phyloP scores from a whole-genome alignment of 257 asterid species.

The Avicennia marina region DNA sequence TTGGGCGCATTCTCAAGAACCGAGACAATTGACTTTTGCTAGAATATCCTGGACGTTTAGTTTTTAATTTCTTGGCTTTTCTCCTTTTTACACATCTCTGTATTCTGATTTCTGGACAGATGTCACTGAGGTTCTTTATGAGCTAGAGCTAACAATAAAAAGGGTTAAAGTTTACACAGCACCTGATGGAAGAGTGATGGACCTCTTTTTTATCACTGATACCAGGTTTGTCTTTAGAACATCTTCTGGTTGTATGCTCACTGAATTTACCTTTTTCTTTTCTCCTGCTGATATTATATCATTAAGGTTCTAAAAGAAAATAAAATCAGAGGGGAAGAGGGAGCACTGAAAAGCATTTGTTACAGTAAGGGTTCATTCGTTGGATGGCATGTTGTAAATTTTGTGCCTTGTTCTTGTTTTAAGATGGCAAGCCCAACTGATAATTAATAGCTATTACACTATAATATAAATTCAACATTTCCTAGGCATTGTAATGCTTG shows the following conservation, averaged over 20 bases:
- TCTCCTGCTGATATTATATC: not conserved
- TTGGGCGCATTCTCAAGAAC: not conserved
- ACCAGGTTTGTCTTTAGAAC: constrained; percentile 37
- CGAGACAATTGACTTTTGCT: not conserved
- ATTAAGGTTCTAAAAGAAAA: not conserved
- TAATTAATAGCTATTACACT: no score
- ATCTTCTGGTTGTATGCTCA: constrained; percentile 2
- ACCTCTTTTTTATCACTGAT: constrained; percentile 67
- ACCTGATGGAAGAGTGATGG: constrained; percentile 77
- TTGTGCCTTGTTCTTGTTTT: not conserved
- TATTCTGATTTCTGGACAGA: constrained; percentile 31
- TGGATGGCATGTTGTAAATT: not conserved
- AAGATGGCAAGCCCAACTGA: not conserved
- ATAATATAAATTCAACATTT: no score
- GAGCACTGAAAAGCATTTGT: not conserved
- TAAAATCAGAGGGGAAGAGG: not conserved
- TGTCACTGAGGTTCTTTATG: constrained; percentile 65
- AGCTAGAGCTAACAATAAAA: constrained; percentile 65
- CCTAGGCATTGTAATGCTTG: no score
- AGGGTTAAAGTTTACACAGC: constrained; percentile 60
- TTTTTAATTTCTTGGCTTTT: not conserved
- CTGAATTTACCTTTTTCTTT: not conserved
- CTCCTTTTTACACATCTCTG: not conserved
- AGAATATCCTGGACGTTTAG: not conserved
- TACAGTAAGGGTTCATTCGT: no score